A percentile compares a stretch with the other conserved stretches of the same genome.
phyloP scores from a whole-genome alignment of 2,329 filamentous ascomycete genomes.

The Cladosporium sphaerospermum region DNA sequence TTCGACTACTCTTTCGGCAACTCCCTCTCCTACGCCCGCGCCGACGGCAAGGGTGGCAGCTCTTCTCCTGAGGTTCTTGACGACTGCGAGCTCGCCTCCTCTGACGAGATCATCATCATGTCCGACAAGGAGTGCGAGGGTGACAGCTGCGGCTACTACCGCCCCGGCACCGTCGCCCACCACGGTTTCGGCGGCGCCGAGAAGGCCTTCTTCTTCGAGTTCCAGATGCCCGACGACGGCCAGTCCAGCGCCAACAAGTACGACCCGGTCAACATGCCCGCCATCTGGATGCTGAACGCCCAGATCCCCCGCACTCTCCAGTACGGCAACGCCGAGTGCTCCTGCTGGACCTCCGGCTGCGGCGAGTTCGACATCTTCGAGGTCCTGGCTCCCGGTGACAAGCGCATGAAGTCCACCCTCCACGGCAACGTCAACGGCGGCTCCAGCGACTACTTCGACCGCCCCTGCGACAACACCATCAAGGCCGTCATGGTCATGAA shows the following conservation, averaged over 20 bases:
- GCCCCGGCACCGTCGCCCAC: slow-evolving; percentile 39
- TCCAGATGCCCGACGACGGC: slow-evolving; percentile 62
- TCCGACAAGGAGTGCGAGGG: slow-evolving; percentile 43
- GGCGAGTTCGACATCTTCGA: slow-evolving; percentile 74
- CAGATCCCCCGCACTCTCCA: slow-evolving; percentile 64
- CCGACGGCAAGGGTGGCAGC: slow-evolving; percentile 42
- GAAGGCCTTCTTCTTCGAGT: slow-evolving; percentile 69
- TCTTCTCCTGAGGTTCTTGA: slow-evolving; percentile 44
- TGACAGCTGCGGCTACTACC: slow-evolving; percentile 35
- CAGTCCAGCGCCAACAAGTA: slow-evolving; percentile 34
- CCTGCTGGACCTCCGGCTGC: slow-evolving; percentile 65
- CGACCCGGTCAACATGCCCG: slow-evolving; percentile 56
- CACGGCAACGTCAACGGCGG: slow-evolving; percentile 59
- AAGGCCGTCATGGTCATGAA: slow-evolving; percentile 61
- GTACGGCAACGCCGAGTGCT: slow-evolving; percentile 58
- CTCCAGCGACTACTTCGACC: slow-evolving; percentile 64
- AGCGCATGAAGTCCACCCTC: slow-evolving; percentile 63
- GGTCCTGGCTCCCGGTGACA: slow-evolving; percentile 59
- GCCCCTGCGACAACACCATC: slow-evolving; percentile 54
- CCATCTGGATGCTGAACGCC: slow-evolving; percentile 70
- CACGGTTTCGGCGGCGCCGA: slow-evolving; percentile 63
- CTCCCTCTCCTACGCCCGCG: slow-evolving; percentile 51
- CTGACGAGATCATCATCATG: slow-evolving; percentile 48
- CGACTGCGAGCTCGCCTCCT: slow-evolving; percentile 45
- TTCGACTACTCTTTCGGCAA: slow-evolving; percentile 51